These are phyloP conservation scores for Gossypium stocksii DNA, from an alignment of 345 rosid species.

Conservation along the genomic window DNA sequence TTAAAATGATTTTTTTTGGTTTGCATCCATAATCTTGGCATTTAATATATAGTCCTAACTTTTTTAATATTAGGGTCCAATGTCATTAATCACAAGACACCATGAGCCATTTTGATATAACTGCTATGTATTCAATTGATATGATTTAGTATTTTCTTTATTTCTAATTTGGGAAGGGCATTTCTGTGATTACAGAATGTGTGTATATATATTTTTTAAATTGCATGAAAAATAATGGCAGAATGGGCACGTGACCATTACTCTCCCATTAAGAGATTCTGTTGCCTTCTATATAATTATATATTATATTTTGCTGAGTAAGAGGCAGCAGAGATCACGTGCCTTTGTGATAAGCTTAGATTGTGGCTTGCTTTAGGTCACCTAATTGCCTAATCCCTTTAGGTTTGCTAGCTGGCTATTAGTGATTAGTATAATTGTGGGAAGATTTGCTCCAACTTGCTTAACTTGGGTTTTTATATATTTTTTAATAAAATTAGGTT, in stretches of 20 bases:
- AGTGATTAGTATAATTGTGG: neutral
- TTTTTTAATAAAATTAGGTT: neutral
- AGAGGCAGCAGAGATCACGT: constrained; percentile 37
- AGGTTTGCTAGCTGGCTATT: neutral
- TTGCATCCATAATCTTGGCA: neutral
- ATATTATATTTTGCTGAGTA: constrained; percentile 17
- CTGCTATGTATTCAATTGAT: neutral
- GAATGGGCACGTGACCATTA: constrained; percentile 12
- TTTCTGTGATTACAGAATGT: neutral
- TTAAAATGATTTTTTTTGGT: no score
- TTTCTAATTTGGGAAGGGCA: neutral
- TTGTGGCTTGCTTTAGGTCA: neutral
- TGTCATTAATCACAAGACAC: neutral
- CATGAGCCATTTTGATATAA: neutral
- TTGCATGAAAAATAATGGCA: neutral
- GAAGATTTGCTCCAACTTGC: neutral
- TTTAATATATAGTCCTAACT: neutral
- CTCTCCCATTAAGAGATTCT: neutral
- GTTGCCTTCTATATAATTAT: neutral
- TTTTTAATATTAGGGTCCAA: neutral
- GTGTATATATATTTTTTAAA: no score
- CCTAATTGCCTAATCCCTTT: neutral
- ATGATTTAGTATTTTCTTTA: neutral
- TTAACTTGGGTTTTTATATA: no score
- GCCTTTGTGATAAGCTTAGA: neutral